Evolutionary conservation across 768 basidiomycete genomes (phyloP).

Genomic region (Termitomyces sp.): DNA sequence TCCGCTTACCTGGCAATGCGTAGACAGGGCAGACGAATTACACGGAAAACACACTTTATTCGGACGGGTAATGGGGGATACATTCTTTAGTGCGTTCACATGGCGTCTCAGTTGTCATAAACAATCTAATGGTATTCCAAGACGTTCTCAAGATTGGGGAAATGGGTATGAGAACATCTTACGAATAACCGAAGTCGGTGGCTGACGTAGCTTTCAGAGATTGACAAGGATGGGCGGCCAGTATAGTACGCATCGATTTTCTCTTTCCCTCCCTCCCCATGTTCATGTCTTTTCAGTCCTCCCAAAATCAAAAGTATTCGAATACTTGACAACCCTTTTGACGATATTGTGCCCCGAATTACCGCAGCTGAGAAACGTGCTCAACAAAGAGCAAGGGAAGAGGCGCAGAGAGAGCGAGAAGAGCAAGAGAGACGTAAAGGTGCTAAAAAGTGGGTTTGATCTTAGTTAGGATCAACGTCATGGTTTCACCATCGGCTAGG

Average conservation of each 20-base stretch:
- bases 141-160: slow-evolving; percentile 92
- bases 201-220: slow-evolving; percentile 38
- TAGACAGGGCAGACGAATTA: slow-evolving; percentile 88
- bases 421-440: slow-evolving; percentile 65
- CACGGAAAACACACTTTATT: slow-evolving; percentile 95
- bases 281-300: slow-evolving; percentile 44
- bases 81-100: slow-evolving; percentile 70
- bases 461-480: background rate
- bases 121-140: slow-evolving; percentile 20
- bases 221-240: slow-evolving; percentile 70
- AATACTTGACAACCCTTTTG: slow-evolving; percentile 91
- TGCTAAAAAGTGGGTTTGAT: slow-evolving; percentile 76
- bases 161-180: slow-evolving; percentile 51
- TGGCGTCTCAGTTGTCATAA: background rate
- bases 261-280: background rate
- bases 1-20: background rate
- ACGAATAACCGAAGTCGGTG: background rate
- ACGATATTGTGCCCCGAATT: slow-evolving; percentile 93
- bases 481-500: slow-evolving; percentile 32
- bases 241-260: slow-evolving; percentile 55
- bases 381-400: slow-evolving; percentile 78
- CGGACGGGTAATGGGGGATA: slow-evolving; percentile 85
- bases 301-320: slow-evolving; percentile 85
- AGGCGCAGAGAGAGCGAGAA: slow-evolving; percentile 73
- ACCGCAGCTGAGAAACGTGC: slow-evolving; percentile 88